Evolutionary conservation across 805 yeast species (phyloP).

Genomic region (Candida odintsovae): DNA sequence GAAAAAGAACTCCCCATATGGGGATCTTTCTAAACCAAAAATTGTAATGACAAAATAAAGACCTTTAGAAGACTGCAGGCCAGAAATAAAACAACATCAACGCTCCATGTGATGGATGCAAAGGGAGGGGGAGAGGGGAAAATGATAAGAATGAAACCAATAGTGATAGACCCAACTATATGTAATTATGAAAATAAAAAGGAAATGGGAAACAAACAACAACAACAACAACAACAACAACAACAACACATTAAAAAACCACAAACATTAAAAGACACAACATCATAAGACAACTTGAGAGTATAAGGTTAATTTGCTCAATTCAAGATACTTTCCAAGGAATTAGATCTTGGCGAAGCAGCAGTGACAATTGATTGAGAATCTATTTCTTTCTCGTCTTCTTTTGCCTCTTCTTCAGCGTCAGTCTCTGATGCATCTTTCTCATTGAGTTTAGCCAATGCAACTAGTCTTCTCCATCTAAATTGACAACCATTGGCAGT

Average conservation of each 20-base stretch:
- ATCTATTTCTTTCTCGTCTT: background rate
- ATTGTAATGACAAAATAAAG: background rate
- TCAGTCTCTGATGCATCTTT: constrained; percentile 1
- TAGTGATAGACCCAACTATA: background rate
- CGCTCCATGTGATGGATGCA: background rate
- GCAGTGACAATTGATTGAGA: background rate
- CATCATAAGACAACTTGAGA: background rate
- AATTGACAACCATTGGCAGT: constrained; percentile 76
- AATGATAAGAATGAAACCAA: background rate
- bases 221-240: no score
- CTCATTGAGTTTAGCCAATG: constrained; percentile 9
- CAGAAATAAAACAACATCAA: background rate
- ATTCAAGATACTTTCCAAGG: constrained; percentile 8
- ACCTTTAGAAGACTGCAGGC: background rate
- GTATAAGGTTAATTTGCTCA: background rate
- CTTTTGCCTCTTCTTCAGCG: constrained; percentile 2
- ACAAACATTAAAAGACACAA: background rate
- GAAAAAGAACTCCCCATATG: background rate
- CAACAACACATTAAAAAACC: background rate
- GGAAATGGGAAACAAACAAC: no score
- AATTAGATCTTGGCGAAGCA: background rate
- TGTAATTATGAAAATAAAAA: no score
- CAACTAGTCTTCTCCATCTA: constrained; percentile 56
- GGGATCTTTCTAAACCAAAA: background rate
- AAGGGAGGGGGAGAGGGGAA: background rate